Conservation (phyloP, 306 rosid species). For the Prosopis cineraria region DNA sequence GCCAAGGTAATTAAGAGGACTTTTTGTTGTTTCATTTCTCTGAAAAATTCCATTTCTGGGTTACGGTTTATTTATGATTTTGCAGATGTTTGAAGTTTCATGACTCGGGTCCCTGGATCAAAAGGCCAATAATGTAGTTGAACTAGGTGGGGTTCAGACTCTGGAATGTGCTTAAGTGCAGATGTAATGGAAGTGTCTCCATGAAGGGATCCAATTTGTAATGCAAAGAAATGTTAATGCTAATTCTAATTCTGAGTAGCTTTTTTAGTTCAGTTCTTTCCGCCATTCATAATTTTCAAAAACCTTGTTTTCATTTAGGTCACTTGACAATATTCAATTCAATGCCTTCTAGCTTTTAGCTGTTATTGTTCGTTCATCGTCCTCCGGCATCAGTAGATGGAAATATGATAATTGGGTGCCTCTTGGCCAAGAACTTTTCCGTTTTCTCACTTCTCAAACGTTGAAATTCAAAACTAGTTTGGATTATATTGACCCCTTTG, state of each 20-base stretch:
- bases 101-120: conserved; percentile 42
- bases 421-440: neutral
- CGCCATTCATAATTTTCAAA: conserved; percentile 33
- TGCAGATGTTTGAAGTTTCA: conserved; percentile 66
- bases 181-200: conserved; percentile 47
- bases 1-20: conserved; percentile 35
- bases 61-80: neutral
- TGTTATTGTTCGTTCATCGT: neutral
- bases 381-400: neutral
- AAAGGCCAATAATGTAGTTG: conserved; percentile 51
- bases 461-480: neutral
- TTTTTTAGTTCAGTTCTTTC: conserved; percentile 34
- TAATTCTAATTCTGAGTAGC: neutral
- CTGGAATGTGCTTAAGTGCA: neutral
- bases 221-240: neutral
- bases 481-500: conserved; percentile 14
- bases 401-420: neutral
- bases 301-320: conserved; percentile 16
- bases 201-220: conserved; percentile 59
- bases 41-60: neutral
- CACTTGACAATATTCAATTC: conserved; percentile 28
- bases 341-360: neutral
- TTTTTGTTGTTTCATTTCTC: no score
- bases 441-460: no score
- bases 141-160: conserved; percentile 30